A percentile compares a stretch with the other conserved stretches of the same genome.
phyloP scores from a whole-genome alignment of 140 eudicot genomes.

The Stevia rebaudiana region DNA sequence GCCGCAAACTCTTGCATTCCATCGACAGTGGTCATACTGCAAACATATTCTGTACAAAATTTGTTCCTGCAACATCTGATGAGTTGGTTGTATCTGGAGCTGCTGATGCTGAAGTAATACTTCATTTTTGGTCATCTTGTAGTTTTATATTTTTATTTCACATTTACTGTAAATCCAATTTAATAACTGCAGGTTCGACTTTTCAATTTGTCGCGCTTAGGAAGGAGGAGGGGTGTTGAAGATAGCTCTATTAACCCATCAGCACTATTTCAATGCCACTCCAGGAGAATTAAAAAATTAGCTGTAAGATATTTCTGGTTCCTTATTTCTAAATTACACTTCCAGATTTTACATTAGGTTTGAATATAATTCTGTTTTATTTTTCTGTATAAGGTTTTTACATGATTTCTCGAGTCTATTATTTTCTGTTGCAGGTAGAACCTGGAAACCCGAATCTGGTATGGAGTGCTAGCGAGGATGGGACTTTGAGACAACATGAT shows the following conservation, averaged over 20 bases:
- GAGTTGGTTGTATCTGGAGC: conserved; percentile 90
- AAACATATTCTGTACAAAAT: conserved; percentile 87
- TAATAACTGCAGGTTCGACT: conserved; percentile 61
- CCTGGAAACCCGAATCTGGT: conserved; percentile 89
- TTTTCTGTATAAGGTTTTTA: background rate
- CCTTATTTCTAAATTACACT: background rate
- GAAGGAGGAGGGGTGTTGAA: conserved; percentile 38
- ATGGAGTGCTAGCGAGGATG: conserved; percentile 99
- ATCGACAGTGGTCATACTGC: conserved; percentile 79
- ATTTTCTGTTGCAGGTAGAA: conserved; percentile 61
- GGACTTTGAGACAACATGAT: conserved; percentile 95
- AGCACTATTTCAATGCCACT: conserved; percentile 85
- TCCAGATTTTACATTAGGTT: background rate
- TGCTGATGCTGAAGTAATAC: conserved; percentile 84
- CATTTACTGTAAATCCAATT: conserved; percentile 2
- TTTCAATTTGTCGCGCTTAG: conserved; percentile 62
- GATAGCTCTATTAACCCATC: conserved; percentile 48
- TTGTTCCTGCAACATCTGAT: conserved; percentile 90
- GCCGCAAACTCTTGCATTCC: conserved; percentile 62
- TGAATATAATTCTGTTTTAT: background rate
- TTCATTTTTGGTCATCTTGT: conserved; percentile 9
- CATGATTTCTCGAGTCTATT: background rate
- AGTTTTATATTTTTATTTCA: background rate
- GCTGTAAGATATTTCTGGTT: conserved; percentile 51
- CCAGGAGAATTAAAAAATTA: conserved; percentile 79